phyloP scores from a whole-genome alignment of 192 early-diverging fungal species.

The Martensiomyces pterosporus region DNA sequence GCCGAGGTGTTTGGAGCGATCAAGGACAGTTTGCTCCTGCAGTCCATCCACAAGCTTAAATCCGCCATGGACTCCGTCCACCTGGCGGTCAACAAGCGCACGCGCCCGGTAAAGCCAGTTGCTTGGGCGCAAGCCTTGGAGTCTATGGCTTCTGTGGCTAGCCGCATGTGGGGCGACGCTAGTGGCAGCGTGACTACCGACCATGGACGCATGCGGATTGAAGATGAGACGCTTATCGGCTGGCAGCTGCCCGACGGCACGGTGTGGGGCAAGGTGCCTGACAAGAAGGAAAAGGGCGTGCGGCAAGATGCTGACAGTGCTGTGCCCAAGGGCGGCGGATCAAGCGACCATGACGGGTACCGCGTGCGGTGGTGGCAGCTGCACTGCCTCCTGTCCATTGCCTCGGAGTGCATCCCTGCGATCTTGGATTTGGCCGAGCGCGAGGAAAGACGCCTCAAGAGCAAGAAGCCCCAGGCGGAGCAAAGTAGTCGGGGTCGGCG shows the following conservation, averaged over 20 bases:
- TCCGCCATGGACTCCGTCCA: conserved; percentile 14
- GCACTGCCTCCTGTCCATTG: conserved; percentile 14
- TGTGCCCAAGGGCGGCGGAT: too few relatives aligned
- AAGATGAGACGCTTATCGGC: conserved; percentile 28
- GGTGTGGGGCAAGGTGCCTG: conserved; percentile 24
- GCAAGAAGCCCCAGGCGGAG: too few relatives aligned
- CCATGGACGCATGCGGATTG: not conserved
- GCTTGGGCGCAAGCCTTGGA: conserved; percentile 6
- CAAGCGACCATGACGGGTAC: too few relatives aligned
- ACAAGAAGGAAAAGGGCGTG: not conserved
- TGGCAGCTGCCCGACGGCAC: conserved; percentile 43
- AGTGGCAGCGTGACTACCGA: not conserved
- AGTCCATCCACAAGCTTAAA: conserved; percentile 3
- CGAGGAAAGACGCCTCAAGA: too few relatives aligned
- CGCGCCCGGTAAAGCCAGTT: not conserved
- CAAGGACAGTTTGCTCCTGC: conserved; percentile 13
- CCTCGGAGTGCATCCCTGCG: conserved; percentile 17
- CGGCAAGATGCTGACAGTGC: not conserved
- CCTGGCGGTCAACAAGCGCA: conserved; percentile 3
- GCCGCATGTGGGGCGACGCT: conserved; percentile 18
- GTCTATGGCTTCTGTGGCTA: conserved; percentile 9
- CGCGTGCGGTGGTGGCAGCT: conserved; percentile 30
- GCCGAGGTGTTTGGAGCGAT: conserved; percentile 16
- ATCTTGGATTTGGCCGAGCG: conserved; percentile 12
- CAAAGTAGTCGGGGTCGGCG: too few relatives aligned